Conservation (phyloP, 2,329 filamentous ascomycete species). For the Xylaria sp. region DNA sequence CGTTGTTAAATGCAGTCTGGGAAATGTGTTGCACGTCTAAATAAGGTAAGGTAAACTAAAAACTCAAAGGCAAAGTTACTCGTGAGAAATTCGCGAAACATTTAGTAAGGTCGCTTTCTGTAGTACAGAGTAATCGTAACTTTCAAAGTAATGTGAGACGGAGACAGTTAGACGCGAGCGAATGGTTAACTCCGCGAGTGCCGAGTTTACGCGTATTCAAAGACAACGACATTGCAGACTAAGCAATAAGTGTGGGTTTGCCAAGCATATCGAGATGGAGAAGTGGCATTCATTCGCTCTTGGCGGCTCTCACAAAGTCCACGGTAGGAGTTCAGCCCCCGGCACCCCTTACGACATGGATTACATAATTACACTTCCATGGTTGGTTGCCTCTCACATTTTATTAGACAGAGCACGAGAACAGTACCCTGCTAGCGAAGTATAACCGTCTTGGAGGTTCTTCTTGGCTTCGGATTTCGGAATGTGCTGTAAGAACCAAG, state of each 20-base stretch:
- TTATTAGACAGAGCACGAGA: background rate
- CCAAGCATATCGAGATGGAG: background rate
- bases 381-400: background rate
- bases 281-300: background rate
- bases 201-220: background rate
- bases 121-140: background rate
- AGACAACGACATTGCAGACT: background rate
- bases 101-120: background rate
- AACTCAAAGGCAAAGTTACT: background rate
- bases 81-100: background rate
- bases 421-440: background rate
- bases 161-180: constrained; percentile 4
- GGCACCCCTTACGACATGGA: background rate
- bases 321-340: background rate
- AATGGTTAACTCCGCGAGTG: background rate
- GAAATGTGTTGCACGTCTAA: too few species aligned
- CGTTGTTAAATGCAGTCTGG: background rate
- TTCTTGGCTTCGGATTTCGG: background rate
- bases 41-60: background rate
- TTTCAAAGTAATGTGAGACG: background rate
- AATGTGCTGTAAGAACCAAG: background rate
- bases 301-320: background rate
- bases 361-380: background rate
- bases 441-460: background rate
- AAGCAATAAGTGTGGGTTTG: background rate